phyloP scores from a whole-genome alignment of 2,329 filamentous ascomycete genomes.

The Fonsecaea pedrosoi region DNA sequence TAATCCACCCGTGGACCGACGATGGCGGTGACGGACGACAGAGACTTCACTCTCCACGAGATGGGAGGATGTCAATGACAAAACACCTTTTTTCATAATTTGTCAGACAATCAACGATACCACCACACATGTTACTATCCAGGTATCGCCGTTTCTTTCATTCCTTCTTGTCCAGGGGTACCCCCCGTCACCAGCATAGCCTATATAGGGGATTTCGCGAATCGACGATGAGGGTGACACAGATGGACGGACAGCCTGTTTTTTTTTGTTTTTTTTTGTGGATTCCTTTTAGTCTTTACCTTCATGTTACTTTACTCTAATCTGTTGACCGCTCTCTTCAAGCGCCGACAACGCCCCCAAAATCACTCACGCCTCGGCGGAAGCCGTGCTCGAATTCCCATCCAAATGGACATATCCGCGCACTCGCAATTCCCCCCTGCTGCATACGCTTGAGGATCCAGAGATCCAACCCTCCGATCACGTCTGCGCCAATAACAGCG shows the following conservation, averaged over 20 bases:
- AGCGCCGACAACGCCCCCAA: conserved; percentile 28
- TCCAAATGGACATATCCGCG: conserved; percentile 39
- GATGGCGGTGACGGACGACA: background rate
- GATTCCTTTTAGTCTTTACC: background rate
- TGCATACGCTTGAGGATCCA: conserved; percentile 63
- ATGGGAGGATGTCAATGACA: too few relatives aligned
- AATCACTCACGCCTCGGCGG: conserved; percentile 45
- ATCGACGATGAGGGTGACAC: too few relatives aligned
- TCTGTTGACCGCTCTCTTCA: background rate
- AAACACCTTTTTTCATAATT: too few relatives aligned
- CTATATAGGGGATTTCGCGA: too few relatives aligned
- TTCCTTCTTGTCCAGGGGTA: too few relatives aligned
- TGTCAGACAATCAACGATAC: too few relatives aligned
- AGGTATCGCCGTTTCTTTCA: too few relatives aligned
- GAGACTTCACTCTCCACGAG: background rate
- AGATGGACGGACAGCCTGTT: too few relatives aligned
- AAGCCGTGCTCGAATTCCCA: conserved; percentile 54
- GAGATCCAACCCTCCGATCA: conserved; percentile 64
- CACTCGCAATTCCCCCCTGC: conserved; percentile 58
- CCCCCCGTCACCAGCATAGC: too few relatives aligned
- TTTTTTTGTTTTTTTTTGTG: too few relatives aligned
- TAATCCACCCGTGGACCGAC: background rate
- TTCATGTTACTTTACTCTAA: background rate
- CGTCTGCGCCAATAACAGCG: conserved; percentile 50
- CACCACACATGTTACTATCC: too few relatives aligned